Evolutionary conservation across 257 asterid species (phyloP), one percentile per base, ranked within the genome.

Genomic region (Sherardia arvensis): DNA sequence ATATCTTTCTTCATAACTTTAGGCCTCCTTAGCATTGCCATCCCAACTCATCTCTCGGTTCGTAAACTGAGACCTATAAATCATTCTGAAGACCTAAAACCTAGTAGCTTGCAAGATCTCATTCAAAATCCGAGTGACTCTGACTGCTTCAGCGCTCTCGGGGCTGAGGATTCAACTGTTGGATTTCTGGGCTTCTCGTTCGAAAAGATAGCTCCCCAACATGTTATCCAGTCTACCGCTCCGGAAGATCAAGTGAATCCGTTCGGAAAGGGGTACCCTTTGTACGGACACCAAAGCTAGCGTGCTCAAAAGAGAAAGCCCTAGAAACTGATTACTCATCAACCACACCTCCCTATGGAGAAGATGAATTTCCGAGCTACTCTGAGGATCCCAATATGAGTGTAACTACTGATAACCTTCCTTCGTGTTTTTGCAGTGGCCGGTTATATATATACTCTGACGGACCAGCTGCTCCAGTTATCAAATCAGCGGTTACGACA

Each of bases 31-130:
- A 55, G 60, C n/a, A n/a, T n/a, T n/a, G n/a, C n/a, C 34, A 25
- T 12, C 60, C 29, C 14, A 55, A 34, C 60, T 30, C 60, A 18
- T 18, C 7, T n/a, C 23, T 30, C 2, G 64, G 49, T 59, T 32
- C 64, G n/a, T n/a, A 18, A 32, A 0, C 38, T 59, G 49, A 27
- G 0, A 0, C 49, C 64, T 47, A 36, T n/a, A n/a, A n/a, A n/a
- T n/a, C 45, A 36, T 7, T 15, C 4, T 8, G 18, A 47, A 7
- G 0, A 18, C 23, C n/a, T n/a, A n/a, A n/a, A n/a, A 47, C 5
- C 34, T 10, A 34, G 47, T 60, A 8, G 65, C 65, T 28, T 60
- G 51, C n/a, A 60, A 8, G 11, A 60, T 60, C 20, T 60, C 51
- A n/a, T 9, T 60, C 65, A 60, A 5, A 15, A 60, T 9, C 30